phyloP scores from a whole-genome alignment of 129 eudicot species.

The Flaveria bidentis region DNA sequence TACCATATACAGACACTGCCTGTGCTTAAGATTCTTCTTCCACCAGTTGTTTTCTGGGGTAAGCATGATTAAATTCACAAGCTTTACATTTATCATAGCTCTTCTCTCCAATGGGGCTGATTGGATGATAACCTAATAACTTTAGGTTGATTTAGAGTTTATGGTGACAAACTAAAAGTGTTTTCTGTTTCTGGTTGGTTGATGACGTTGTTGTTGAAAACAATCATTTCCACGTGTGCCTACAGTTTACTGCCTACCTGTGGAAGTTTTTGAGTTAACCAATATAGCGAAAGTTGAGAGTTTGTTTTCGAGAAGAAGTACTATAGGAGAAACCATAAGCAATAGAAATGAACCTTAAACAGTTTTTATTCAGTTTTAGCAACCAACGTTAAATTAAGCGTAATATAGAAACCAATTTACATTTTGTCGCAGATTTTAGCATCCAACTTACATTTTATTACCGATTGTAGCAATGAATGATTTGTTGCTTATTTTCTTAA shows the following conservation, averaged over 20 bases:
- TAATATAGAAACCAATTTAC: not conserved
- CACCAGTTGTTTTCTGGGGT: conserved; percentile 43
- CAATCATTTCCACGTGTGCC: not conserved
- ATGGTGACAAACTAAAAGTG: too few relatives aligned
- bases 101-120: not conserved
- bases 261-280: not conserved
- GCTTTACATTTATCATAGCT: not conserved
- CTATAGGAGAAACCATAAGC: not conserved
- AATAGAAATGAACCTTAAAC: not conserved
- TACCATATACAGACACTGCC: conserved; percentile 36
- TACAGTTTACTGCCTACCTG: not conserved
- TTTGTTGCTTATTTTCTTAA: not conserved
- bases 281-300: not conserved
- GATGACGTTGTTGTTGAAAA: not conserved
- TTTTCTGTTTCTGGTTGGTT: not conserved
- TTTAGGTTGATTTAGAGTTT: not conserved
- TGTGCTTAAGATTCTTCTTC: conserved; percentile 40
- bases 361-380: not conserved
- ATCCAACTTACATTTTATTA: not conserved
- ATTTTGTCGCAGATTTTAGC: not conserved
- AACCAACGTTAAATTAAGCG: not conserved
- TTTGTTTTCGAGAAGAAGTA: not conserved
- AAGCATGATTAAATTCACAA: conserved; percentile 12
- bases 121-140: not conserved
- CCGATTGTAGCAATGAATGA: not conserved